Percentiles rank a stretch among this genome's conserved stretches.
Conservation (phyloP, 352 stramenopile genomes). For the Pseudoperonospora humuli region DNA sequence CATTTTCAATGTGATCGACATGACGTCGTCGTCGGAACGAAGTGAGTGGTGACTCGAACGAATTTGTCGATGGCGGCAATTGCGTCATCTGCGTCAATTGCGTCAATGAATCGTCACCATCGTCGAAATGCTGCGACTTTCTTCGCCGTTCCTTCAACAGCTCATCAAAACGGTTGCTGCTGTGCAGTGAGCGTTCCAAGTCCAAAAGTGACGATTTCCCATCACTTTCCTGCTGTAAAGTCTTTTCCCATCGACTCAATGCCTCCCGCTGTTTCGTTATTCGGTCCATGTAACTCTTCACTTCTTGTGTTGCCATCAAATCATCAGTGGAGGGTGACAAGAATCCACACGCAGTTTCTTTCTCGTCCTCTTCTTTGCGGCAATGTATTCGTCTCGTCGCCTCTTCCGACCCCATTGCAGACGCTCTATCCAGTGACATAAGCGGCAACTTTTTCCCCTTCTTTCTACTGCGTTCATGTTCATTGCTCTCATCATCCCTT, state of each 20-base stretch:
- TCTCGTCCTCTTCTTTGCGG: not conserved
- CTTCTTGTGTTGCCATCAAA: slow-evolving; percentile 43
- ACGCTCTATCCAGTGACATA: slow-evolving; percentile 13
- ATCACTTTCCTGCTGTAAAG: slow-evolving; percentile 5
- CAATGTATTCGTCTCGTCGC: not conserved
- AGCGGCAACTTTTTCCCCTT: too few species aligned
- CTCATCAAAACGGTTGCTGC: slow-evolving; percentile 17
- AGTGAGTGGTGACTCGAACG: slow-evolving; percentile 28
- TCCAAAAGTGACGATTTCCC: slow-evolving; percentile 13
- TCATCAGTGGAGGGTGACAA: slow-evolving; percentile 4
- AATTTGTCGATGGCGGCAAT: slow-evolving; percentile 16
- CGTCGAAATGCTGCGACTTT: slow-evolving; percentile 14
- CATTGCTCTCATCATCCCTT: too few species aligned
- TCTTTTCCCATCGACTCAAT: slow-evolving; percentile 41
- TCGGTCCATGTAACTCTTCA: slow-evolving; percentile 41
- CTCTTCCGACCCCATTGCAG: slow-evolving; percentile 6
- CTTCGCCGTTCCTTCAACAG: slow-evolving; percentile 14
- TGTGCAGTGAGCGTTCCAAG: slow-evolving; percentile 18
- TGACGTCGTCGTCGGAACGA: slow-evolving; percentile 11
- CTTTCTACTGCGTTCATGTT: too few species aligned
- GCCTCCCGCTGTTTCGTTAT: slow-evolving; percentile 43
- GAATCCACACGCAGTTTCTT: not conserved
- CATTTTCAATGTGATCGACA: slow-evolving; percentile 2
- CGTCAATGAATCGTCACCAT: slow-evolving; percentile 17
- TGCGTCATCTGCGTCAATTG: slow-evolving; percentile 31